Base-by-base conservation (phyloP, 2,329 filamentous ascomycete species). In the Didymellaceae sp. region DNA sequence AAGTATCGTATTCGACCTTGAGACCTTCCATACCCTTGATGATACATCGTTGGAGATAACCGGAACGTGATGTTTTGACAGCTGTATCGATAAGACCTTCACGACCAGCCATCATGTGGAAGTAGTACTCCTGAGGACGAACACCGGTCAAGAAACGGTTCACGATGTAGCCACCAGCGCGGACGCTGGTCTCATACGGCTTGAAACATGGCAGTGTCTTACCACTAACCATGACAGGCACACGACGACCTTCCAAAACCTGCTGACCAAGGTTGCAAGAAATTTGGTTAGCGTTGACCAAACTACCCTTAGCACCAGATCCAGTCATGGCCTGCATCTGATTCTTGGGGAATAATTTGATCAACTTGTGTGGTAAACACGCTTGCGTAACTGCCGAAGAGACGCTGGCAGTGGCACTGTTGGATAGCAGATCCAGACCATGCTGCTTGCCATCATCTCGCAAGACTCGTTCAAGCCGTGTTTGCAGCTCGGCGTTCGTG, bases 301-400 rank as follows among this genome's bases (percentile, higher is more conserved):
- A 80, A 45, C 85, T 89, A 70, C 94, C 94, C 77, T 99, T 99
- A 42, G 94, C 94, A 73, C 94, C 94, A 48, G 94, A 97, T 11
- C 88, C 89, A 17, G 94, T 99, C 94, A 99, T 99, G 59, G 90
- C 86, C 79, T 99, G 94, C 93, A 99, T 99, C 75, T 97, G 93
- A 68, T 99, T 99, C 68, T 88, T 88, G 1, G 94, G 94, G 74
- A 99, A 99, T 6, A 89, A 85, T 75, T 97, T 99, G 65, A 90
- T 86, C 21, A 99, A 83, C 32, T 90, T 91, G 16, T 78, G 76
- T 0, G 94, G 94, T 59, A 99, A 81, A 74, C 91, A 96, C 2
- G 84, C 83, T 37, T 80, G 80, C 8, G 92, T 96, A 34, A 97
- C 87, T 1, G 80, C 83, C 13, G 89, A 86, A 4, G 93, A 97